These are phyloP conservation scores for Pseudocercospora macadamiae DNA, from an alignment of 2,329 filamentous ascomycete genomes.

Conservation along the genomic window DNA sequence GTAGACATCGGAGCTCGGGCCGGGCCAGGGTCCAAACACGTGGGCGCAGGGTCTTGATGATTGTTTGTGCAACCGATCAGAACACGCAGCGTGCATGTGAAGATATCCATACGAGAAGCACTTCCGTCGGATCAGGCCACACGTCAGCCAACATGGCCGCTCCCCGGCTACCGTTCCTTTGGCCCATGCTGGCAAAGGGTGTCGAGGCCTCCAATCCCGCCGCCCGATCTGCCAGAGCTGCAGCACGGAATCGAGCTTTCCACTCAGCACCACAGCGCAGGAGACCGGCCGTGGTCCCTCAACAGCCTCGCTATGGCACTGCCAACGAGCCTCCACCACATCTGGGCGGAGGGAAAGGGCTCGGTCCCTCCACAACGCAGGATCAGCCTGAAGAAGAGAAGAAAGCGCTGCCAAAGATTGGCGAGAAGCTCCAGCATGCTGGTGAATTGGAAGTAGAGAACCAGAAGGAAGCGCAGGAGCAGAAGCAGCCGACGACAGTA, in stretches of 20 bases:
- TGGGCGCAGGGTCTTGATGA: too few relatives aligned
- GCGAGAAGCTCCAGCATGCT: constrained; percentile 33
- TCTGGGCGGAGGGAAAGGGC: constrained; percentile 34
- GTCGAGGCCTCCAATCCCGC: constrained; percentile 29
- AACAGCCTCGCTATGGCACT: constrained; percentile 49
- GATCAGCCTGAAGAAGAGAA: constrained; percentile 12
- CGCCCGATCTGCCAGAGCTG: constrained; percentile 30
- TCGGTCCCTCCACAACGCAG: constrained; percentile 23
- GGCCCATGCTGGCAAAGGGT: constrained; percentile 49
- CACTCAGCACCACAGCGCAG: constrained; percentile 38
- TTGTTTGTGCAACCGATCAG: too few relatives aligned
- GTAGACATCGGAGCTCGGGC: too few relatives aligned
- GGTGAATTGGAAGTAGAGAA: constrained; percentile 33
- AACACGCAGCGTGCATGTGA: too few relatives aligned
- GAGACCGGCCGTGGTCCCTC: constrained; percentile 34
- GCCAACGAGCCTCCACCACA: constrained; percentile 51
- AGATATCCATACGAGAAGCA: too few relatives aligned
- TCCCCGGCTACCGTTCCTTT: constrained; percentile 51
- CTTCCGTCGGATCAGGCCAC: neutral
- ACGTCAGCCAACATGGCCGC: constrained; percentile 42
- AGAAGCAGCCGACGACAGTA: constrained; percentile 23
- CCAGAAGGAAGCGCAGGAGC: constrained; percentile 18
- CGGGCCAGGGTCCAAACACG: too few relatives aligned
- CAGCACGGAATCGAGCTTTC: constrained; percentile 35
- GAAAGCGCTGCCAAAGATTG: constrained; percentile 36